These are phyloP conservation scores for Phialocephala subalpina DNA, from an alignment of 2,329 filamentous ascomycete species.

Conservation along the genomic window DNA sequence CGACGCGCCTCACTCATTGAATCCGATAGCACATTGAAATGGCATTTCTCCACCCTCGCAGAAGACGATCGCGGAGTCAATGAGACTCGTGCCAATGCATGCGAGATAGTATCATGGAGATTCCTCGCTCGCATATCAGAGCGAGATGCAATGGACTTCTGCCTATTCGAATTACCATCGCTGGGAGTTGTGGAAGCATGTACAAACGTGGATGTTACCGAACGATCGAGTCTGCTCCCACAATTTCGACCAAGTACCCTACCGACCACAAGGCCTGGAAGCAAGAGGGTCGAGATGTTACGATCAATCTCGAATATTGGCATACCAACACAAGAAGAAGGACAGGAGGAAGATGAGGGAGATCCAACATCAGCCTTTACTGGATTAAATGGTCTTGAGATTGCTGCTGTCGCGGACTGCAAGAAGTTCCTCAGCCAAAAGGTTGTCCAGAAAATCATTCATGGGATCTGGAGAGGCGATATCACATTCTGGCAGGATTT, in stretches of 20 bases:
- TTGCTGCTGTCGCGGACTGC: conserved; percentile 80
- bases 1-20: conserved; percentile 13
- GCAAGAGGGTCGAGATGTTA: conserved; percentile 43
- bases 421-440: conserved; percentile 86
- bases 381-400: conserved; percentile 85
- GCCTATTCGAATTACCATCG: conserved; percentile 74
- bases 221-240: conserved; percentile 40
- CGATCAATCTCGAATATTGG: conserved; percentile 63
- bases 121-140: conserved; percentile 77
- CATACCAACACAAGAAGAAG: conserved; percentile 48
- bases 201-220: conserved; percentile 28
- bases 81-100: conserved; percentile 74
- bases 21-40: conserved; percentile 71
- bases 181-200: not conserved
- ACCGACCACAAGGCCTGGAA: conserved; percentile 32
- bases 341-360: conserved; percentile 54
- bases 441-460: conserved; percentile 83
- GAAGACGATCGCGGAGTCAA: conserved; percentile 68
- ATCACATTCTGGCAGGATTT: conserved; percentile 88
- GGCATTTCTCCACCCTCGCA: conserved; percentile 73
- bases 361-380: conserved; percentile 77
- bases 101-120: conserved; percentile 83
- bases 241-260: conserved; percentile 37
- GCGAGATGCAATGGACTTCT: conserved; percentile 76
- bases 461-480: conserved; percentile 85